These are phyloP conservation scores for Diaporthe sp. DNA, from an alignment of 2,329 filamentous ascomycete genomes.

Conservation along the genomic window DNA sequence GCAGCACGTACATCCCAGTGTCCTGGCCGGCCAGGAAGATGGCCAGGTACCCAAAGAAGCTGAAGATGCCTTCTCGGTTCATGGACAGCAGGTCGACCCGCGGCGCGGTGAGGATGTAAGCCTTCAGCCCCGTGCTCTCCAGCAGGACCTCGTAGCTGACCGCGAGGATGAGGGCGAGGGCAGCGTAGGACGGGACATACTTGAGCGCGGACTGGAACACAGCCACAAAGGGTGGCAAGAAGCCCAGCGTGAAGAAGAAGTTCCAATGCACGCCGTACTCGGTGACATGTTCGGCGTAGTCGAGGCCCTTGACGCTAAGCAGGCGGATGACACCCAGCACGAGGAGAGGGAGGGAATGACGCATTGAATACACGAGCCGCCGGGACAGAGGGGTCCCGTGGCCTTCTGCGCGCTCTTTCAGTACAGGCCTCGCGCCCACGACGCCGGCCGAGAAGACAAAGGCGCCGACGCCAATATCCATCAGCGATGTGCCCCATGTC, in stretches of 20 bases:
- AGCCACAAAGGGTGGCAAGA: constrained; percentile 90
- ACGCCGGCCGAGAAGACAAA: constrained; percentile 96
- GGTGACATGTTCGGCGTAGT: constrained; percentile 96
- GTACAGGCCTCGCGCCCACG: constrained; percentile 84
- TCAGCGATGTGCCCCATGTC: constrained; percentile 99
- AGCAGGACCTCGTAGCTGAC: constrained; percentile 79
- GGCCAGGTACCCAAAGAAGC: constrained; percentile 91
- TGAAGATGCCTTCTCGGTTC: constrained; percentile 96
- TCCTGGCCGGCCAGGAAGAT: constrained; percentile 94
- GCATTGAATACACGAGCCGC: constrained; percentile 74
- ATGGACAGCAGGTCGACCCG: constrained; percentile 83
- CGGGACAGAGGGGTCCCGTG: constrained; percentile 59
- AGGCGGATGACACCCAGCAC: constrained; percentile 83
- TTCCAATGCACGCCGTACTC: constrained; percentile 99
- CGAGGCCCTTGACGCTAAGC: constrained; percentile 89
- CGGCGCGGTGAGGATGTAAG: constrained; percentile 84
- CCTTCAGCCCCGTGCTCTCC: constrained; percentile 81
- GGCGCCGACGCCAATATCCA: constrained; percentile 97
- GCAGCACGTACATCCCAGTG: constrained; percentile 82
- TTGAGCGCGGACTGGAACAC: constrained; percentile 79
- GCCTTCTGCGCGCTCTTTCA: constrained; percentile 74
- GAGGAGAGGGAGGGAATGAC: constrained; percentile 86
- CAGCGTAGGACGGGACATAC: constrained; percentile 80
- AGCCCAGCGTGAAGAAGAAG: constrained; percentile 95
- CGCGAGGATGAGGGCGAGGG: constrained; percentile 76